Evolutionary conservation across 345 rosid genomes (phyloP), one percentile per base, ranked within the genome.

Genomic region (Citrus mangshanensis): DNA sequence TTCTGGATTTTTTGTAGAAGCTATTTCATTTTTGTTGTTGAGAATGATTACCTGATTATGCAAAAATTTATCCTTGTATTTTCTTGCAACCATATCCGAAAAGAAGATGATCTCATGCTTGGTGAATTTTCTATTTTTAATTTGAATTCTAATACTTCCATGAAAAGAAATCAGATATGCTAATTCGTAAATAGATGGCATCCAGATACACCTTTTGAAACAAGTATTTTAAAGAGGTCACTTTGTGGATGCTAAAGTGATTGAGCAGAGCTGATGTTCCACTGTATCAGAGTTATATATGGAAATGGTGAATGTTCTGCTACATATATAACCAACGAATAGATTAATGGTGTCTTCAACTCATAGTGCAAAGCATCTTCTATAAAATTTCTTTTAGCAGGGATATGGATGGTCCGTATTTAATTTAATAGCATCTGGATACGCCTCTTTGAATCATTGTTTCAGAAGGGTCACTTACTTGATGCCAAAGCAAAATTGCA

Each of bases 401-500:
- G 78, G 13, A n/a, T 32, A 51, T 21, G 12, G 35, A 58, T 51
- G 13, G 35, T 58, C 35, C 22, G 12, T 72, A 10, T 61, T 32
- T 69, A 70, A 72, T 49, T 54, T 77, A 58, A 56, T 30, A 24
- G 98, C 99, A 93, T 93, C 96, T 77, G 13, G 98, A 90, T 93
- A 91, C 98, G 83, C 84, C 95, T 89, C 83, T 83, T 82, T 86
- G 89, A 87, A 87, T 91, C 82, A 72, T 88, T 72, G 81, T 91
- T 89, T 91, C 91, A 81, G 84, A 80, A 83, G 70, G 97, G 97
- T 88, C 99, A 94, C 98, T 86, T 79, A 77, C 30, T 71, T 64
- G 95, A 96, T 94, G 98, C 98, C 77, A 91, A 56, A 95, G 74
- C 27, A 84, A 90, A 78, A 79, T 30, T 72, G 92, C 95, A 75